These are phyloP conservation scores for Gymnopilus junonius DNA, from an alignment of 768 basidiomycete genomes.

Conservation along the genomic window DNA sequence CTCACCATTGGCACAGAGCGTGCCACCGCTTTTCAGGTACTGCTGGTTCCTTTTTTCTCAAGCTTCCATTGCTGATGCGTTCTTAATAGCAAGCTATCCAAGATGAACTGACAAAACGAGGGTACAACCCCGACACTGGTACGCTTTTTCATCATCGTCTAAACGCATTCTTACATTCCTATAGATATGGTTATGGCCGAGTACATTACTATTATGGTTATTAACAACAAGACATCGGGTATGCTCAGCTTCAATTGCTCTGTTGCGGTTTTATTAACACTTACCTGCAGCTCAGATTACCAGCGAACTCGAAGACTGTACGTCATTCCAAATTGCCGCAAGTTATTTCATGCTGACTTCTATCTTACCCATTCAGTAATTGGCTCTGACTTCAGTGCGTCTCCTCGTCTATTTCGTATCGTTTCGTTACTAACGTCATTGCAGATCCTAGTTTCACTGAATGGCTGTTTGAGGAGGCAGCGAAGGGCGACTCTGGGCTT, in stretches of 20 bases:
- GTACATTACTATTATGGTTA: constrained; percentile 94
- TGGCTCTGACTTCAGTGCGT: constrained; percentile 80
- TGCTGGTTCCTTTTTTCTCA: constrained; percentile 14
- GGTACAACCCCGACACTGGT: constrained; percentile 81
- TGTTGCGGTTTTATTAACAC: constrained; percentile 20
- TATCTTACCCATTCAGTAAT: constrained; percentile 54
- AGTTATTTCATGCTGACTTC: constrained; percentile 11
- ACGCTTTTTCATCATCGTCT: constrained; percentile 28
- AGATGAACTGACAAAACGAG: constrained; percentile 76
- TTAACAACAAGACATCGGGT: constrained; percentile 88
- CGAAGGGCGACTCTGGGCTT: constrained; percentile 64
- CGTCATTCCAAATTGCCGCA: constrained; percentile 18
- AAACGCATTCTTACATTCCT: constrained; percentile 19
- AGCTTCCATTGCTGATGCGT: constrained; percentile 14
- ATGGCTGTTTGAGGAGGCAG: constrained; percentile 86
- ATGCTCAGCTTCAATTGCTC: constrained; percentile 28
- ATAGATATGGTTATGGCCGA: constrained; percentile 91
- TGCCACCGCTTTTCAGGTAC: constrained; percentile 70
- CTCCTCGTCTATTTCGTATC: neutral
- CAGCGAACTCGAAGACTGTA: constrained; percentile 85
- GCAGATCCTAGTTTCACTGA: constrained; percentile 83
- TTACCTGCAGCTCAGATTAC: constrained; percentile 74
- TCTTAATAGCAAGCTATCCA: constrained; percentile 70
- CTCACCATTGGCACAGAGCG: constrained; percentile 82
- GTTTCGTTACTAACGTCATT: constrained; percentile 8